Conservation (phyloP, 148 eudicot genomes). For the Fagopyrum homotropicum region DNA sequence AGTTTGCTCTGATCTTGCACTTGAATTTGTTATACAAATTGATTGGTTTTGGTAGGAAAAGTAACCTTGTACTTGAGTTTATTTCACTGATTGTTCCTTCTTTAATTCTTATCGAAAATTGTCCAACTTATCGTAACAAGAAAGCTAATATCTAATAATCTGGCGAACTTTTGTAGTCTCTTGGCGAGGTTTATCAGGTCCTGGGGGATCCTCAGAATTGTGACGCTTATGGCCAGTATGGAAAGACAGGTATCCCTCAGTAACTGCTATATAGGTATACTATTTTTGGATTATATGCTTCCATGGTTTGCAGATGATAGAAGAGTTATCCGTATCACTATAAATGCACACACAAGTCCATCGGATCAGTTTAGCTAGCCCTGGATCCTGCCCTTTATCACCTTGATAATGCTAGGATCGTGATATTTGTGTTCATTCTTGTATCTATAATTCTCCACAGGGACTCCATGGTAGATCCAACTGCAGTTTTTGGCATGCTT, state of each 20-base stretch:
- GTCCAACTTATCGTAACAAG: not conserved
- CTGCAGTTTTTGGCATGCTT: slow-evolving; percentile 93
- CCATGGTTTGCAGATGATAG: not conserved
- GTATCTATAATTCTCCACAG: slow-evolving; percentile 27
- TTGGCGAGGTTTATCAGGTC: slow-evolving; percentile 95
- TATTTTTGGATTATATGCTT: not conserved
- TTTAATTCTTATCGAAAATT: not conserved
- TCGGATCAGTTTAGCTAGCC: not conserved
- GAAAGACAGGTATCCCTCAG: slow-evolving; percentile 63
- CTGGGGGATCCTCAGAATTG: slow-evolving; percentile 78
- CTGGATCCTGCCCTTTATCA: not conserved
- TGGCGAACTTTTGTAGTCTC: slow-evolving; percentile 37
- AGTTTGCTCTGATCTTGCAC: not conserved
- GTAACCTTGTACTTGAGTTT: not conserved
- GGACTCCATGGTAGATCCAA: slow-evolving; percentile 83
- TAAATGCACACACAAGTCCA: not conserved
- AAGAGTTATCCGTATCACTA: not conserved
- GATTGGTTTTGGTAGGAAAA: not conserved
- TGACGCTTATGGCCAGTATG: slow-evolving; percentile 72
- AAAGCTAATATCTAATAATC: not conserved
- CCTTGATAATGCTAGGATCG: slow-evolving; percentile 5
- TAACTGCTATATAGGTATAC: slow-evolving; percentile 27
- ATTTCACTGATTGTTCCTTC: not conserved
- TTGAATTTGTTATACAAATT: not conserved
- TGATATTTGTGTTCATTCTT: too few relatives aligned